Conservation (phyloP, 352 stramenopile species). For the Globisporangium nodosum region DNA sequence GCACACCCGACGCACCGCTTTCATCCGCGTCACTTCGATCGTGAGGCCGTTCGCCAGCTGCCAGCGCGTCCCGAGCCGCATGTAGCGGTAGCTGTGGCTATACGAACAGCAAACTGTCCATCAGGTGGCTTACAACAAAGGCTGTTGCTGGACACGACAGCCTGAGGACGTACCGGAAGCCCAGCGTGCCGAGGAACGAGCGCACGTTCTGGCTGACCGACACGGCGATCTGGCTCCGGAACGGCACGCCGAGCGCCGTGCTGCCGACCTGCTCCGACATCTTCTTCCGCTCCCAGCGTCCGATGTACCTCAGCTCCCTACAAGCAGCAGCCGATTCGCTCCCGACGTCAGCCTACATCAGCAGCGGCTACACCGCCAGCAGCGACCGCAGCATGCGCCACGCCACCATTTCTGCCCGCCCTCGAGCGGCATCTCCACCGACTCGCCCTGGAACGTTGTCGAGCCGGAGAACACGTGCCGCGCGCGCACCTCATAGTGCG, state of each 20-base stretch:
- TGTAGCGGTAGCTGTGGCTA: constrained; percentile 82
- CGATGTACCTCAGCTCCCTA: constrained; percentile 81
- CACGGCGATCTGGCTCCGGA: constrained; percentile 78
- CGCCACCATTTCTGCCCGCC: constrained; percentile 76
- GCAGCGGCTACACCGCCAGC: neutral
- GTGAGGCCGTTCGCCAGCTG: constrained; percentile 80
- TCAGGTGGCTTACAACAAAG: neutral
- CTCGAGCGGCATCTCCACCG: constrained; percentile 67
- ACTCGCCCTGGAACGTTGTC: constrained; percentile 73
- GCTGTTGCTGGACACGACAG: neutral
- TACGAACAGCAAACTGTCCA: neutral
- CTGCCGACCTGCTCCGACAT: constrained; percentile 72
- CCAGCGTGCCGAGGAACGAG: constrained; percentile 62
- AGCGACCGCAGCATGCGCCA: neutral
- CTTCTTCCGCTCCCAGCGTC: constrained; percentile 83
- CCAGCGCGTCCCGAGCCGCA: constrained; percentile 77
- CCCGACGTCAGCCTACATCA: neutral
- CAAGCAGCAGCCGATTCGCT: neutral
- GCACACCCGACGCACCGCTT: constrained; percentile 39
- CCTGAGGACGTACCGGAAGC: constrained; percentile 49
- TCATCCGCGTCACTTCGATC: constrained; percentile 83
- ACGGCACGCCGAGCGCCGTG: constrained; percentile 59
- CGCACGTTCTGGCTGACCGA: constrained; percentile 81
- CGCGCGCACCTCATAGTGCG: constrained; percentile 77
- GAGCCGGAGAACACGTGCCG: constrained; percentile 79